Base-by-base conservation (phyloP, 2,329 filamentous ascomycete species). In the Calonectria pseudoturangicola region DNA sequence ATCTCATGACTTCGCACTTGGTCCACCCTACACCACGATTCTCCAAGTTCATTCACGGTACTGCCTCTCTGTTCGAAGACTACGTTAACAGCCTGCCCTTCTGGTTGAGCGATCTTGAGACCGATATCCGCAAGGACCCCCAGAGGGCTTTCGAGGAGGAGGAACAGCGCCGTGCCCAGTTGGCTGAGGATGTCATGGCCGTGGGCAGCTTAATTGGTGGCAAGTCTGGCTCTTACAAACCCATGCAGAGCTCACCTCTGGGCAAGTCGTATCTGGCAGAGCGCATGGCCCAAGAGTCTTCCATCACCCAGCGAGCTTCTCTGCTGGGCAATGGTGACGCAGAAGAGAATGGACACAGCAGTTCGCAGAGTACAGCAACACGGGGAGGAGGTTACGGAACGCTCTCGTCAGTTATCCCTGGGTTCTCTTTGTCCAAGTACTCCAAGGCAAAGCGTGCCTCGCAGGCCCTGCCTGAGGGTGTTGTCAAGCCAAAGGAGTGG, bases 61-160 rank as follows among this genome's bases (percentile, higher is more conserved):
- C 97, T 5, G 96, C 96, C 9, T 93, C 93, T 47, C 89, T 99
- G 2, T 98, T 98, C 78, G 97, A 98, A 80, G 95, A 99, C 84
- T 92, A 98, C 81, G 96, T 99, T 83, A 98, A 98, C 85, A 96
- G 92, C 74, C 92, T 98, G 80, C 97, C 97, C 16, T 98, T 98
- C 87, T 99, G 97, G 97, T 90, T 98, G 41, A 93, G 93, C 79
- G 94, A 98, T 74, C 89, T 98, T 51, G 96, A 98, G 82, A 94
- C 91, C 39, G 97, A 99, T 82, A 99, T 99, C 81, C 93, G 96
- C 77, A 95, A 94, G 82, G 96, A 98, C 82, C 97, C 97, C 0
- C 94, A 97, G 82, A 90, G 91, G 74, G 96, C 96, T 0, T 98
- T 98, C 82, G 94, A 97, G 76, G 93, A 97, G 79, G 96, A 98